Base-by-base conservation (phyloP, 257 asterid species). In the Jacaranda copaia region DNA sequence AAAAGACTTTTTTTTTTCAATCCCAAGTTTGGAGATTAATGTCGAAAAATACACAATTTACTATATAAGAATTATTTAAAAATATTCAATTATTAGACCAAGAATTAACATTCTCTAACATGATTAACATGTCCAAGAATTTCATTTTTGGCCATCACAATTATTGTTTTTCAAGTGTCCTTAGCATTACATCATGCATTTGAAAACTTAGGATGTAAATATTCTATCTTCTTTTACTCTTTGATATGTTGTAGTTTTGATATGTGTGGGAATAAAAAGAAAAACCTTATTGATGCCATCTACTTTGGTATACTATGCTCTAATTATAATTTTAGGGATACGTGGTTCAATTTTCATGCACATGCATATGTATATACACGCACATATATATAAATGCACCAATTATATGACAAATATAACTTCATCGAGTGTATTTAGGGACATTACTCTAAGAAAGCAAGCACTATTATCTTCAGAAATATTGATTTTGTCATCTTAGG, bases 401-500 rank as follows among this genome's bases (percentile, higher is more conserved):
- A 51, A 51, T 51, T 57, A 16, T 53, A 61, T 61, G 45, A 39
- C 38, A 68, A 46, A 6, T 3, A 42, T n/a, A 19, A 49, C 32
- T 2, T 45, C 46, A 42, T 42, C 46, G 46, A 42, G 32, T 25
- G 46, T n/a, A 68, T 75, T 43, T 7, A 66, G 51, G 77, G 58
- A 56, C 79, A 73, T 80, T 94, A 92, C 99, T 94, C 99, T 51
- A 92, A 77, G 76, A 92, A 89, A 70, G 90, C 99, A 60, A 92
- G 97, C 70, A 83, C 83, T 74, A 82, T 18, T 61, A 92, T 86
- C 85, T 94, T 94, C 72, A 89, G 25, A 63, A 89, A 87, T 14
- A 84, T 53, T 7, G 92, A 85, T 59, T 78, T 68, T 13, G 98
- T 94, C 89, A 94, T 80, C 61, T 84, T 89, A 8, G 98, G 98